Base-by-base conservation (phyloP, 768 basidiomycete genomes). In the Galerina marginata region DNA sequence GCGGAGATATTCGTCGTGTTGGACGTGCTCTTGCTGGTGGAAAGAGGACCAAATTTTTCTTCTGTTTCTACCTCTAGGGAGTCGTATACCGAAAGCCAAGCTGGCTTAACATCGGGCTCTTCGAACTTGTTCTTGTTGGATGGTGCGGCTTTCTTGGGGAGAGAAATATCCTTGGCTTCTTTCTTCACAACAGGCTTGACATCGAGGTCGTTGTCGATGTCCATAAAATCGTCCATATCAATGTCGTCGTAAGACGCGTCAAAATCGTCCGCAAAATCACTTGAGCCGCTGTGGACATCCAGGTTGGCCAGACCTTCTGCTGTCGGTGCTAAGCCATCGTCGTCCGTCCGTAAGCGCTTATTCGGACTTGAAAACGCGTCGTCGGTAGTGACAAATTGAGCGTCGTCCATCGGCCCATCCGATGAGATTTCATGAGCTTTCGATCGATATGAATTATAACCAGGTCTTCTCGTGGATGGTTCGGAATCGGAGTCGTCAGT, bases 1-100 rank as follows among this genome's bases (percentile, higher is more conserved):
- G 89, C 89, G 43, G 83, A 83, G 6, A 87, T 64, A 20, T 80
- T 70, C 70, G 68, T 69, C 50, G 80, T 61, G 51, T 82, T 76
- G 47, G 70, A 65, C 6, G 77, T 73, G 15, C 26, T 46, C 44
- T 53, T 61, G 4, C 73, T 70, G 6, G 77, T 71, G 2, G 73
- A 55, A 36, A 82, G 72, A 25, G 77, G 79, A 12, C 88, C 90
- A 26, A 91, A 74, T 1, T 81, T 77, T 20, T 92, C 91, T 26
- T 86, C 81, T 4, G 83, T 73, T 11, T 83, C 78, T 25, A 92
- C 87, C 1, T 79, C 78, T 3, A 92, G 81, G 4, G 90, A 85
- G 63, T 93, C 88, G 61, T 92, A 91, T 4, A 92, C 81, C 10
- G 89, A 85, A 12, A 92, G 77, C 92, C 92, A 93, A 0, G 86